phyloP scores from a whole-genome alignment of 75 land plant genomes.

The Larix kaempferi region DNA sequence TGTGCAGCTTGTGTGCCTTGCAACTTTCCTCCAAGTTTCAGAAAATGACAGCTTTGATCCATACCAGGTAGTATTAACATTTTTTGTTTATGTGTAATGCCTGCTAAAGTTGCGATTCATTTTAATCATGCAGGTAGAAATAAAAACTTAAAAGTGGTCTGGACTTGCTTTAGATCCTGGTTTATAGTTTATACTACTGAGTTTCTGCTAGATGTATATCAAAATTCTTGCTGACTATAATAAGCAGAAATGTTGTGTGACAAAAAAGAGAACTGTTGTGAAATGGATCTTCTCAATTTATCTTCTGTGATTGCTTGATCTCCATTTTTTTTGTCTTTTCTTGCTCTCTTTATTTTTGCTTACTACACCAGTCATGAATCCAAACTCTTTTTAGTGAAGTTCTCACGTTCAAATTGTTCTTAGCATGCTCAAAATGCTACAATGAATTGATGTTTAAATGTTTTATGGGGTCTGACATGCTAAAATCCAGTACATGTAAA shows the following conservation, averaged over 20 bases:
- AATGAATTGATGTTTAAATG: neutral
- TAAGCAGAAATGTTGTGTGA: no score
- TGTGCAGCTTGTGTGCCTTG: constrained; percentile 12
- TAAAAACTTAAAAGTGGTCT: neutral
- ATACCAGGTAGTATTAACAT: constrained; percentile 24
- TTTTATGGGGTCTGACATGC: neutral
- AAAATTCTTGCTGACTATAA: neutral
- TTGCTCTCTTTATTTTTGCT: neutral
- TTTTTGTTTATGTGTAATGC: neutral
- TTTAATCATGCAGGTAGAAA: neutral
- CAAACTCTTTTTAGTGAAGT: neutral
- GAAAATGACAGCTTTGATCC: no score
- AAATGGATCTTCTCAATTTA: neutral
- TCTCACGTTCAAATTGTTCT: no score
- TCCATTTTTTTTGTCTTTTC: neutral
- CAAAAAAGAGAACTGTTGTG: neutral
- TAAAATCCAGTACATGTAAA: neutral
- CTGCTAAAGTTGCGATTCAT: neutral
- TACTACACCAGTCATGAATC: neutral
- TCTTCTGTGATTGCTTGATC: neutral
- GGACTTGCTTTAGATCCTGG: neutral
- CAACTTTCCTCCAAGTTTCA: no score
- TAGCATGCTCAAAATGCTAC: no score
- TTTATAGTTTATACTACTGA: neutral
- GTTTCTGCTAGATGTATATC: neutral